These are phyloP conservation scores for Thraustotheca clavata DNA, from an alignment of 352 stramenopile species.

Conservation along the genomic window DNA sequence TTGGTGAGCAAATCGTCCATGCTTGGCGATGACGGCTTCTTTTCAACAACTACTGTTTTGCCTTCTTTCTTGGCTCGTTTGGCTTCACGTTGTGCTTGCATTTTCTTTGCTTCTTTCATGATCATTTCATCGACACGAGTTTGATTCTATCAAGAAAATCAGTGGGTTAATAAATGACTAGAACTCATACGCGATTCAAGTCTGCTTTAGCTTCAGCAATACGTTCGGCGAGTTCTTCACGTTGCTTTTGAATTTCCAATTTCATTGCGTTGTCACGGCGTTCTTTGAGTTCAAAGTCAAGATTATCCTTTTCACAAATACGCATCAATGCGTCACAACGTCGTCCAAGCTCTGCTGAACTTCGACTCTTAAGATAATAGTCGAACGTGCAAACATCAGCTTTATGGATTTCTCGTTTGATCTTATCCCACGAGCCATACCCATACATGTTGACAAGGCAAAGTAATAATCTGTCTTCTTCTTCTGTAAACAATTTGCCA, in stretches of 20 bases:
- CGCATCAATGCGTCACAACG: constrained; percentile 93
- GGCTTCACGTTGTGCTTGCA: constrained; percentile 70
- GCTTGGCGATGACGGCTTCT: constrained; percentile 31
- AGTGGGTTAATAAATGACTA: background rate
- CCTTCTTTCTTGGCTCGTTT: constrained; percentile 78
- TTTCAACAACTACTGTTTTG: constrained; percentile 42
- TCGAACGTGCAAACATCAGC: constrained; percentile 95
- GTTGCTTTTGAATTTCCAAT: constrained; percentile 50
- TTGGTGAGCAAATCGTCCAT: constrained; percentile 44
- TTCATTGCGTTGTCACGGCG: constrained; percentile 66
- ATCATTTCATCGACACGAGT: constrained; percentile 75
- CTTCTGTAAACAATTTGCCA: constrained; percentile 92
- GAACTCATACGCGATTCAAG: constrained; percentile 31
- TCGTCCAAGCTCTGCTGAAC: constrained; percentile 91
- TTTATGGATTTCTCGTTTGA: constrained; percentile 93
- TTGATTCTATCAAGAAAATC: constrained; percentile 35
- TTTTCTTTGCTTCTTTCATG: constrained; percentile 82
- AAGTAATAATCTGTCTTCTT: constrained; percentile 97
- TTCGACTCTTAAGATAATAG: constrained; percentile 98
- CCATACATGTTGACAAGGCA: constrained; percentile 96
- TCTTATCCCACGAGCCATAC: constrained; percentile 95
- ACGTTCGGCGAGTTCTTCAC: constrained; percentile 55
- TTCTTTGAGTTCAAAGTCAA: constrained; percentile 66
- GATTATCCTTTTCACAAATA: constrained; percentile 92
- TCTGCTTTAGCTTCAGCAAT: constrained; percentile 55